Evolutionary conservation across 371 early-diverging fungal species (phyloP), one percentile per base, ranked within the genome.

Genomic region (Apophysomyces ossiformis): DNA sequence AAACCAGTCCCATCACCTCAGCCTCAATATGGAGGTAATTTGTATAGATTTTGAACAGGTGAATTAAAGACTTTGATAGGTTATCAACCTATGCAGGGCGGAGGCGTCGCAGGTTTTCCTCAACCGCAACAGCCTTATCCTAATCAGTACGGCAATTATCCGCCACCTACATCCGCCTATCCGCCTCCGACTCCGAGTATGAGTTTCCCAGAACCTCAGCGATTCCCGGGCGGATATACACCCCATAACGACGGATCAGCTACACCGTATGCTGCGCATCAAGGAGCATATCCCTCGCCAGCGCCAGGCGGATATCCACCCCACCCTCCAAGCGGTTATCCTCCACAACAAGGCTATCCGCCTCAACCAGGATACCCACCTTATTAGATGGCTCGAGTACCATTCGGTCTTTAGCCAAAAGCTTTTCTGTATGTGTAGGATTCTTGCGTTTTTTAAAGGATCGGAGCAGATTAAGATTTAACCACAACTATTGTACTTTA

Each of bases 241-340:
- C 59, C 67, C 5, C 64, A 64, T 37, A 47, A 61, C 39, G 56
- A 64, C 4, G 41, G 38, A 9, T 26, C 58, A 9, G 66, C 67
- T 13, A 57, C 62, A 54, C 67, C 71, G 36, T 70, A 66, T 61
- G 70, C 70, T 5, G 70, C 66, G 21, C 69, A 64, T 16, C 69
- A 69, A 65, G 59, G 67, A 37, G 39, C 65, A 32, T 66, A 60
- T 45, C 64, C 64, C 21, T 50, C 65, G 60, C 43, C 60, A 44
- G 60, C 56, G 35, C 69, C 64, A 7, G 56, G 60, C 32, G 61
- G 64, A 18, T 67, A 62, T 41, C 67, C 67, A 21, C 67, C 67
- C 15, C 65, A 61, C 58, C 63, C 68, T 5, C 43, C 32, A 36
- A 58, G 56, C 7, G 65, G 61, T 16, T 66, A 70, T 63, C 70